Conservation (phyloP, 139 green algal genomes). For the Mesotaenium endlicherianum region DNA sequence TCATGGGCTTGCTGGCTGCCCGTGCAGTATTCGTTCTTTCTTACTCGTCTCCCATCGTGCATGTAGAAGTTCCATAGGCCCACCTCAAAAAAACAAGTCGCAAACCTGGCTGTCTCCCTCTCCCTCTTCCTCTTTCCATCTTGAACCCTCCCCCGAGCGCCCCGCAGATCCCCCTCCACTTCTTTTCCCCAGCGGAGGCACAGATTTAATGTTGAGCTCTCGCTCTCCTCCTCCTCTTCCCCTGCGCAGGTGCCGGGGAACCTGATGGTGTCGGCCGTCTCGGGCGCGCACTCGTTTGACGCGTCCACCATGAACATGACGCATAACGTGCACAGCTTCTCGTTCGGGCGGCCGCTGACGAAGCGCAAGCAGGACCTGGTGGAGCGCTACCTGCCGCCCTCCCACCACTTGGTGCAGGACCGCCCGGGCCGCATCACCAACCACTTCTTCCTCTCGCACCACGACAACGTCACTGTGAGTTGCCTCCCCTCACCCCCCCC, state of each 20-base stretch:
- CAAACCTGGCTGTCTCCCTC: too few relatives aligned
- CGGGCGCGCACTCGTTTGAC: conserved; percentile 50
- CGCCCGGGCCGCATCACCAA: neutral
- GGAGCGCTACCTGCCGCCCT: neutral
- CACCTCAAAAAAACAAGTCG: too few relatives aligned
- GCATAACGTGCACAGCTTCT: conserved; percentile 54
- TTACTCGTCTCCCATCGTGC: too few relatives aligned
- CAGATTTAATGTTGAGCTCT: too few relatives aligned
- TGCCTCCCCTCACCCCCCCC: too few relatives aligned
- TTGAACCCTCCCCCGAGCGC: neutral
- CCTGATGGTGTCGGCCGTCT: conserved; percentile 46
- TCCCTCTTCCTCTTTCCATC: neutral
- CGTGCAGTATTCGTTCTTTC: too few relatives aligned
- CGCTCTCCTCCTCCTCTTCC: neutral
- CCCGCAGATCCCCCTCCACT: neutral
- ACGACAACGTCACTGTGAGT: conserved; percentile 43
- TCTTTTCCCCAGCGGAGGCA: neutral
- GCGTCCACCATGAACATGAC: conserved; percentile 57
- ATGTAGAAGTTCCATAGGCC: too few relatives aligned
- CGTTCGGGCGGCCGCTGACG: conserved; percentile 50
- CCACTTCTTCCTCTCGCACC: conserved; percentile 30
- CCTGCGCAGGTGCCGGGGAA: conserved; percentile 32
- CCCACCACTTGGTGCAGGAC: neutral
- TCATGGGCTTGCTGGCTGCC: too few relatives aligned
- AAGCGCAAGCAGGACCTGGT: conserved; percentile 10